Base-by-base conservation (phyloP, 192 early-diverging fungal species). In the Jimgerdemannia lactiflua region DNA sequence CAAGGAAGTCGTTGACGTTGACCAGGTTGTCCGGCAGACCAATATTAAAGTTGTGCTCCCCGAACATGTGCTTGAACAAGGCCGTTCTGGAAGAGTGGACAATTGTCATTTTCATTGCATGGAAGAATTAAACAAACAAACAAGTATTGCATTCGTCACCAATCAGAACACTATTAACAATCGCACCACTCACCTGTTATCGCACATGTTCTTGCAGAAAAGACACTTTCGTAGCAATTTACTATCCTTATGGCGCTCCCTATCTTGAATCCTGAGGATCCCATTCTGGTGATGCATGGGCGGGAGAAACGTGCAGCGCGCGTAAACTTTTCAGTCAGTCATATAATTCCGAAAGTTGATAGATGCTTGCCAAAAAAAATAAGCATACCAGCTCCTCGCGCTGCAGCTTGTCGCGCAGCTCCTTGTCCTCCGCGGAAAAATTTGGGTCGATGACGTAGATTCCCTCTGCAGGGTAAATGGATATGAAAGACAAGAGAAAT, bases 1-100 rank as follows among this genome's bases (percentile, higher is more conserved):
- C 84, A 70, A 97, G 78, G 70, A 95, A 97, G 64, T 94, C 92
- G 74, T 89, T 85, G 8, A 97, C 94, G 43, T 92, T 86, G 14
- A 95, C 95, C 67, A 97, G 87, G 75, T 97, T 97, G 78, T 97
- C 95, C 4, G 94, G 90, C 7, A 97, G 83, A 43, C 95, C 95
- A 79, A 97, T 97, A 83, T 95, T 95, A 80, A 98, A 98, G 77
- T 92, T 92, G 86, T 98, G 96, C 78, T 96, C 95, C 40, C 78
- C 79, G 77, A 94, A 95, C 90, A 95, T 95, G 78, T 98, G 96
- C 73, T 89, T 88, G 86, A 96, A 98, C 18, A 96, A 81, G 1
- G 83, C 74, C 3, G 88, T 74, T 74, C 93, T 92, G 73, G 19
- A 18, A 7, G 67, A 29, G 44, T 20, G 14, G 70, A n/a, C 17